Conservation (phyloP, 148 eudicot species). For the Vaccinium darrowii region DNA sequence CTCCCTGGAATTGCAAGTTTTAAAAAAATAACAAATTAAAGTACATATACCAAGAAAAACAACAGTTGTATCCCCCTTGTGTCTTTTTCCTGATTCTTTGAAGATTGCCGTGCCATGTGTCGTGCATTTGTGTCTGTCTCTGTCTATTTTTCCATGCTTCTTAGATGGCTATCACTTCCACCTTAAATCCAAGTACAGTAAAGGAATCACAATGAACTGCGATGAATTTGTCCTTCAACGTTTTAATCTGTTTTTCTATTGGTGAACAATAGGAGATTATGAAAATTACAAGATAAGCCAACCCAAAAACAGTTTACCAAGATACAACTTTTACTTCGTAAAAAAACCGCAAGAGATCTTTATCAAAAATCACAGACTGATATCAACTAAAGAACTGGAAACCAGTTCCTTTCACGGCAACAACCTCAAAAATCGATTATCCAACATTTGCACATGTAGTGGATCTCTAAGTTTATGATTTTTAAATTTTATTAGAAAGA, state of each 20-base stretch:
- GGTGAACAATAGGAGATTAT: background rate
- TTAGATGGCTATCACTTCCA: background rate
- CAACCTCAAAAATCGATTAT: background rate
- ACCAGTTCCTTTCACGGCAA: conserved; percentile 2
- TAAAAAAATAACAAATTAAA: too few species aligned
- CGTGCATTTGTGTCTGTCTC: background rate
- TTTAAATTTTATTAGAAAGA: background rate
- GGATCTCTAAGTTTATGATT: background rate
- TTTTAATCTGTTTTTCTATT: background rate
- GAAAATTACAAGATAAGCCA: background rate
- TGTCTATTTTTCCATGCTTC: background rate
- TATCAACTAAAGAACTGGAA: background rate
- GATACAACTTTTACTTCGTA: background rate
- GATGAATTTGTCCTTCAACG: background rate
- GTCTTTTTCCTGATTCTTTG: background rate
- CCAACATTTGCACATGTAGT: background rate
- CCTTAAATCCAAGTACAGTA: background rate
- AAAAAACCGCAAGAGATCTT: background rate
- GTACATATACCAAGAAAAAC: background rate
- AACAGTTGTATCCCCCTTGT: background rate
- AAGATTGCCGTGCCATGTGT: background rate
- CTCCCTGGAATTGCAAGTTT: background rate
- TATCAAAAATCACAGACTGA: background rate
- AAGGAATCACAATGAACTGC: background rate
- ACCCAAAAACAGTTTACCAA: background rate